Conservation (phyloP, 176 grass and related monocot genomes). For the Pontederia crassipes region DNA sequence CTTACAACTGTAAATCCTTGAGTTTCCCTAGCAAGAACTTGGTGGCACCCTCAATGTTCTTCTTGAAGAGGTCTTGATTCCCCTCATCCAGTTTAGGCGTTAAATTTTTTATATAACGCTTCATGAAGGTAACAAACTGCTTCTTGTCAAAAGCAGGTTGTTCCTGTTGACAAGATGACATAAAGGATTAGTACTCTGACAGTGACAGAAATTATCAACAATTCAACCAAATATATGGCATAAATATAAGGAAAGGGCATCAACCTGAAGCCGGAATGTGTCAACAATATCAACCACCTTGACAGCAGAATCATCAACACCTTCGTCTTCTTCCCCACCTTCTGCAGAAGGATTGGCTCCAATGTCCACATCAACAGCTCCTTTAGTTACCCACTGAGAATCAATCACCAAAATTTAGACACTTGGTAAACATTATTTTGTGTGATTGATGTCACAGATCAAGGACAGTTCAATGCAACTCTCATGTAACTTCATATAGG, state of each 20-base stretch:
- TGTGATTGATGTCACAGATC: too few species aligned
- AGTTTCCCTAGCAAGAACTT: conserved; percentile 64
- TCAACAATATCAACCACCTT: conserved; percentile 88
- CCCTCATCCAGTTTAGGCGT: conserved; percentile 30
- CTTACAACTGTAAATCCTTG: conserved; percentile 90
- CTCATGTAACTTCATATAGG: too few species aligned
- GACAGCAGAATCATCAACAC: conserved; percentile 42
- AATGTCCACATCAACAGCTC: conserved; percentile 56
- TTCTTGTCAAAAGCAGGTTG: conserved; percentile 82
- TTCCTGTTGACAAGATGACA: conserved; percentile 28
- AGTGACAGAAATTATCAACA: neutral
- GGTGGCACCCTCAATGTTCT: conserved; percentile 56
- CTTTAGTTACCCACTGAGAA: conserved; percentile 71
- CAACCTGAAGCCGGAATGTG: conserved; percentile 84
- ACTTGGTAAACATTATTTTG: too few species aligned
- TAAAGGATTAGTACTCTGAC: neutral
- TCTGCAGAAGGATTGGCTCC: conserved; percentile 87
- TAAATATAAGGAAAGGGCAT: neutral
- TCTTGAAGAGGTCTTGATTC: conserved; percentile 43
- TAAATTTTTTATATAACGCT: conserved; percentile 71
- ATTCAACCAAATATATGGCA: neutral
- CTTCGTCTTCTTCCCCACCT: conserved; percentile 54
- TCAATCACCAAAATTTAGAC: conserved; percentile 2
- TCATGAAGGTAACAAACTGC: conserved; percentile 52
- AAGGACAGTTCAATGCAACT: too few species aligned